Evolutionary conservation across 2,329 filamentous ascomycete genomes (phyloP).

Genomic region (Xylaria multiplex): DNA sequence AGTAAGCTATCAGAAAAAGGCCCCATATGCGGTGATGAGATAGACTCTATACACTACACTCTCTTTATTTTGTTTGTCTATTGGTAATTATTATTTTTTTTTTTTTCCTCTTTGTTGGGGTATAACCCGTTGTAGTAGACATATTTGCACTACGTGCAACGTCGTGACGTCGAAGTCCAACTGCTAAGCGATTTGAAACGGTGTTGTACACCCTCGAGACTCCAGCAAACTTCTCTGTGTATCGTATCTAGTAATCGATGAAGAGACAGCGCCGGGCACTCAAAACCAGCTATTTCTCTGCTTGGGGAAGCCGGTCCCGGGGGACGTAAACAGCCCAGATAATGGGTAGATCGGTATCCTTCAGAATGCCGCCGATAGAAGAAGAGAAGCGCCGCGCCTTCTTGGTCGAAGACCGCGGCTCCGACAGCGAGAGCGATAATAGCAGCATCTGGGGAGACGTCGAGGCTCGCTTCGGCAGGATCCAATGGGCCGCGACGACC

Average conservation of each 20-base stretch:
- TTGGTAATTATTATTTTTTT: not conserved
- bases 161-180: constrained; percentile 10
- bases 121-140: not conserved
- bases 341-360: constrained; percentile 55
- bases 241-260: constrained; percentile 9
- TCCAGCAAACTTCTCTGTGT: constrained; percentile 2
- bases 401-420: constrained; percentile 53
- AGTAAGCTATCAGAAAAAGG: not conserved
- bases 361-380: constrained; percentile 50
- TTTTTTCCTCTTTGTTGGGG: not conserved
- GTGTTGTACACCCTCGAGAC: constrained; percentile 1
- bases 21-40: not conserved
- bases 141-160: not conserved
- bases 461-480: constrained; percentile 49
- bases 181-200: not conserved
- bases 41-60: not conserved
- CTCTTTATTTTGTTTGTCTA: not conserved
- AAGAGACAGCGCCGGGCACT: constrained; percentile 26
- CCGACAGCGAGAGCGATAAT: constrained; percentile 56
- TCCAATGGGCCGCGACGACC: constrained; percentile 49
- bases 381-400: constrained; percentile 58
- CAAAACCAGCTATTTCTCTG: constrained; percentile 11
- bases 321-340: constrained; percentile 40
- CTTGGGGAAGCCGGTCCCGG: not conserved
- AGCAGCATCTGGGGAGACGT: constrained; percentile 50